phyloP scores from a whole-genome alignment of 768 basidiomycete genomes.

The Albatrellus ellisii region DNA sequence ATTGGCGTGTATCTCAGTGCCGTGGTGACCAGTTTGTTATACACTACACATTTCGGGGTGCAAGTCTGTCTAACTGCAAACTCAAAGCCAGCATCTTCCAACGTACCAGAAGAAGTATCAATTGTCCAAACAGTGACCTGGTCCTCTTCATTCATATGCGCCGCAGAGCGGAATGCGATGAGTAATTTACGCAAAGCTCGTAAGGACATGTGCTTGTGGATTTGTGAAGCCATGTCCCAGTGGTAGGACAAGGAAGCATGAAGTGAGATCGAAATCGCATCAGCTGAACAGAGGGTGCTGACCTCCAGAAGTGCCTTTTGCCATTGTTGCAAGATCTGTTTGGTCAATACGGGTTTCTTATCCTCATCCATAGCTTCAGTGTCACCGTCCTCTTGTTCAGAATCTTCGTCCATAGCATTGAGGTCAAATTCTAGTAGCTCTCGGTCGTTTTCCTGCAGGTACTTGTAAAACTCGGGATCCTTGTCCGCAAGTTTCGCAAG shows the following conservation, averaged over 20 bases:
- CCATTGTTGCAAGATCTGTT: conserved; percentile 64
- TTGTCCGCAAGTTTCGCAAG: conserved; percentile 85
- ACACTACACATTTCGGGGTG: conserved; percentile 42
- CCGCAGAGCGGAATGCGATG: conserved; percentile 85
- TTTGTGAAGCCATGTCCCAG: background rate
- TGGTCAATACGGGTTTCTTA: conserved; percentile 46
- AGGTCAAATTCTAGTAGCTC: conserved; percentile 78
- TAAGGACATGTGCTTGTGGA: conserved; percentile 85
- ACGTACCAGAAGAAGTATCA: conserved; percentile 61
- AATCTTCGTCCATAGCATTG: conserved; percentile 25
- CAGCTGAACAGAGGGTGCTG: conserved; percentile 11
- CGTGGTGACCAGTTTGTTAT: conserved; percentile 83
- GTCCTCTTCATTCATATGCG: conserved; percentile 78
- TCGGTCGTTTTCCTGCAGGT: conserved; percentile 88
- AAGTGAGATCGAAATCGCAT: background rate
- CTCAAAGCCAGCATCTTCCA: background rate
- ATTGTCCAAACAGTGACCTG: conserved; percentile 77
- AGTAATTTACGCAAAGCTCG: conserved; percentile 73
- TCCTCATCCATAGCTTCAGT: conserved; percentile 33
- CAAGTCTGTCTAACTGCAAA: background rate
- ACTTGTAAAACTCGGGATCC: conserved; percentile 99
- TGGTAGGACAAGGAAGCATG: conserved; percentile 1
- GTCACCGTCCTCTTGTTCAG: conserved; percentile 30
- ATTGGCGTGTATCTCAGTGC: conserved; percentile 85
- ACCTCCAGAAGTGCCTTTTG: conserved; percentile 84